Conservation (phyloP, 192 early-diverging fungal species). For the Podila clonocystis region DNA sequence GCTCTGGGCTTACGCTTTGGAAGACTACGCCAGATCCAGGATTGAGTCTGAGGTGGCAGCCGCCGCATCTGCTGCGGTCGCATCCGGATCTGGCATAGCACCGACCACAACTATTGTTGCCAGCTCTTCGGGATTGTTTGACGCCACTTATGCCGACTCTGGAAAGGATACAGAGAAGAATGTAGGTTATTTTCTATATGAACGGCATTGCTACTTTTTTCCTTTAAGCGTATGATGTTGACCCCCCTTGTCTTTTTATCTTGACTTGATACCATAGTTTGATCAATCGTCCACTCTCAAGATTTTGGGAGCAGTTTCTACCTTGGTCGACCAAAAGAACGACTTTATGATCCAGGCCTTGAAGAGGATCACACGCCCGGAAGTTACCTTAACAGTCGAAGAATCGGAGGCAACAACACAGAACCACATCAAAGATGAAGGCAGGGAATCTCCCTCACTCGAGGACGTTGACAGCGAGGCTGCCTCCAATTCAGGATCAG, state of each 20-base stretch:
- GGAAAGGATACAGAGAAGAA: constrained; percentile 74
- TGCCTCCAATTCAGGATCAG: background rate
- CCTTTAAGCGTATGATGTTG: background rate
- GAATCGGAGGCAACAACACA: background rate
- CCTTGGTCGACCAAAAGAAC: constrained; percentile 57
- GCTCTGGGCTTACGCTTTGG: constrained; percentile 69
- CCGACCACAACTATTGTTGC: background rate
- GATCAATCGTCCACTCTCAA: constrained; percentile 68
- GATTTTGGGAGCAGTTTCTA: constrained; percentile 66
- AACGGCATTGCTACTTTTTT: background rate
- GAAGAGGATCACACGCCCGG: constrained; percentile 28
- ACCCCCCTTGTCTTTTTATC: background rate
- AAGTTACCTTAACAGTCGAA: background rate
- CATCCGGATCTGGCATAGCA: background rate
- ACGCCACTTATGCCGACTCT: constrained; percentile 71
- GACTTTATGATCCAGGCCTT: constrained; percentile 58
- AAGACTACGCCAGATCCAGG: constrained; percentile 72
- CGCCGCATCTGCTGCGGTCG: constrained; percentile 6
- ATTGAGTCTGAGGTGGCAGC: constrained; percentile 67
- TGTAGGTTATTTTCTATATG: constrained; percentile 43
- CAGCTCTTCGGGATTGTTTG: constrained; percentile 51
- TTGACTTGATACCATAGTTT: constrained; percentile 44
- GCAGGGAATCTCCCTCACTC: background rate
- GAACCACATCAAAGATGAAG: background rate
- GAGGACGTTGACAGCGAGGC: background rate